A percentile compares a stretch with the other conserved stretches of the same genome.
phyloP scores from a whole-genome alignment of 202 grass and related monocot species.

The Zoysia matrella region DNA sequence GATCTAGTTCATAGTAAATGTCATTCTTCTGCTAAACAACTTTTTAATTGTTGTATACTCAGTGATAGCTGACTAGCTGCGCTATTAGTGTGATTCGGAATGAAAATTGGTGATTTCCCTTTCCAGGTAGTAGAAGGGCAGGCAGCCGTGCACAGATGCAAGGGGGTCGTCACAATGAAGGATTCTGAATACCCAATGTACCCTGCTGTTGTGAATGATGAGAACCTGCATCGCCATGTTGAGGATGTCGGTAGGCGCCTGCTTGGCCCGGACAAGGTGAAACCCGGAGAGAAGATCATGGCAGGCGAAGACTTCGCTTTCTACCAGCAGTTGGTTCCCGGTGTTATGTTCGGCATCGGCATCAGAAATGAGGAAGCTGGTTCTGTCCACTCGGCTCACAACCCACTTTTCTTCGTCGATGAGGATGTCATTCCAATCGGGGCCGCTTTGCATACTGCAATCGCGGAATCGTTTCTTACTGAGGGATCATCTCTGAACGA shows the following conservation, averaged over 20 bases:
- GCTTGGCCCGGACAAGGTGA: slow-evolving; percentile 74
- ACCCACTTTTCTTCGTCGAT: slow-evolving; percentile 75
- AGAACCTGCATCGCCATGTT: slow-evolving; percentile 61
- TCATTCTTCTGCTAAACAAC: slow-evolving; percentile 1
- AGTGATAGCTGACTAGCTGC: not conserved
- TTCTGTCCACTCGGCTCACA: slow-evolving; percentile 68
- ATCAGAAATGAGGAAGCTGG: slow-evolving; percentile 70
- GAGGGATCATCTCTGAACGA: not conserved
- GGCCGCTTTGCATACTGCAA: slow-evolving; percentile 70
- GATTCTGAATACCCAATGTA: slow-evolving; percentile 58
- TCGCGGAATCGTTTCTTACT: slow-evolving; percentile 54
- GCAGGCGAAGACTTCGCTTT: slow-evolving; percentile 92
- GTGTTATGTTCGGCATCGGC: slow-evolving; percentile 73
- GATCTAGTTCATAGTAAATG: not conserved
- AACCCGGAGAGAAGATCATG: slow-evolving; percentile 77
- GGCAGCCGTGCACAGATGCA: slow-evolving; percentile 74
- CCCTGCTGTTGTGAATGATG: slow-evolving; percentile 86
- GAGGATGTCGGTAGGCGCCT: slow-evolving; percentile 56
- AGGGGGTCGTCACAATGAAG: slow-evolving; percentile 48
- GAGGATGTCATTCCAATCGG: slow-evolving; percentile 79
- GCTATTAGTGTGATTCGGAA: not conserved
- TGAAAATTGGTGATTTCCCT: not conserved
- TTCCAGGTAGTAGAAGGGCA: slow-evolving; percentile 85
- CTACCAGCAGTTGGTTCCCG: slow-evolving; percentile 80
- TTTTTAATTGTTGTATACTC: not conserved